Conservation (phyloP, 306 rosid genomes). For the Nissolia schottii region DNA sequence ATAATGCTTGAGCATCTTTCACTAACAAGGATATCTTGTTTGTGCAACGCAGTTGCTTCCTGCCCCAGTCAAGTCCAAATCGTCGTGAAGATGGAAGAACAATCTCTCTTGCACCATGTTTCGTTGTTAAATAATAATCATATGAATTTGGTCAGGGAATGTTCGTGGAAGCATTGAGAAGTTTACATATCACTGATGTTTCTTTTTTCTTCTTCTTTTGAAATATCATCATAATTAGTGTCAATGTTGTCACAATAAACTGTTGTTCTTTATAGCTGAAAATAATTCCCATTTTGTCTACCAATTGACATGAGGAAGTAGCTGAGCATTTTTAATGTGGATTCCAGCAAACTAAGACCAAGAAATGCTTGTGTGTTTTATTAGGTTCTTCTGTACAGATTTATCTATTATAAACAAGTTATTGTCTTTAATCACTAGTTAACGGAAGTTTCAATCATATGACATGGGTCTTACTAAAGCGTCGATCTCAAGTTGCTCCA, state of each 20-base stretch:
- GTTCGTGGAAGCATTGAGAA: slow-evolving; percentile 29
- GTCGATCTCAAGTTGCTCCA: too few species aligned
- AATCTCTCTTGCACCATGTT: neutral
- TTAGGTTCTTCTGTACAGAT: too few species aligned
- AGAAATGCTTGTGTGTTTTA: too few species aligned
- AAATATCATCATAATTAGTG: neutral
- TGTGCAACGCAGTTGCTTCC: slow-evolving; percentile 77
- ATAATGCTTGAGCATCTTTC: neutral
- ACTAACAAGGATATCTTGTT: slow-evolving; percentile 26
- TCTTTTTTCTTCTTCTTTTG: too few species aligned
- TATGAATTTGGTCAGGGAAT: slow-evolving; percentile 28
- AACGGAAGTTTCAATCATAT: too few species aligned
- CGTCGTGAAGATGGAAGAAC: slow-evolving; percentile 41
- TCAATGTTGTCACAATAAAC: neutral
- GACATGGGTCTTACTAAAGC: too few species aligned
- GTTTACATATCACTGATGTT: neutral
- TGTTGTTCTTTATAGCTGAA: slow-evolving; percentile 2
- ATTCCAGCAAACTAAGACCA: neutral
- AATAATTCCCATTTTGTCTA: neutral
- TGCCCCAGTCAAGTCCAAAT: slow-evolving; percentile 61
- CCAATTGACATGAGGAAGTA: neutral
- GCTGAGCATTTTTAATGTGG: neutral
- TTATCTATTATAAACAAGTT: too few species aligned
- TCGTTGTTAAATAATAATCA: slow-evolving; percentile 35
- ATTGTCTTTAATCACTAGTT: too few species aligned